Evolutionary conservation across 441 rosid genomes (phyloP).

Genomic region (Pelargonium fulgidum): DNA sequence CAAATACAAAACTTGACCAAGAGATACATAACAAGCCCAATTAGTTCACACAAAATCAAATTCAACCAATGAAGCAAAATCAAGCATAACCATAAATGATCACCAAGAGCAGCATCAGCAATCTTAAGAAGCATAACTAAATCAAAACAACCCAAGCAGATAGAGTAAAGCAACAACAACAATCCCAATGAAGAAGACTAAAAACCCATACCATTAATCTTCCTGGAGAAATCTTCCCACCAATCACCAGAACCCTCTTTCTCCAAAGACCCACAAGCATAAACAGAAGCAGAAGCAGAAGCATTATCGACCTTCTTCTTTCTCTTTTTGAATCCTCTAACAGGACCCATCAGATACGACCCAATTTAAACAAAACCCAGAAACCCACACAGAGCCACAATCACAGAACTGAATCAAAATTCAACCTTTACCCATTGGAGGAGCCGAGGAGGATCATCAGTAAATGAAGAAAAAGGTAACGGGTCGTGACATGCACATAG

Average conservation of each 20-base stretch:
- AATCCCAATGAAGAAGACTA: too few species aligned
- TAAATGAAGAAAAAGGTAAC: slow-evolving; percentile 20
- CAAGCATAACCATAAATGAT: slow-evolving; percentile 19
- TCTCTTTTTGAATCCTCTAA: slow-evolving; percentile 42
- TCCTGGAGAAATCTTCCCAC: slow-evolving; percentile 47
- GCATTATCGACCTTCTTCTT: slow-evolving; percentile 35
- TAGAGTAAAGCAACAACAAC: slow-evolving; percentile 17
- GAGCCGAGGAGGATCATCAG: slow-evolving; percentile 21
- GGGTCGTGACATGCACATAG: slow-evolving; percentile 31
- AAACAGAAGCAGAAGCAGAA: slow-evolving; percentile 17
- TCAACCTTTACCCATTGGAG: slow-evolving; percentile 32
- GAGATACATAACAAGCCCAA: slow-evolving; percentile 17
- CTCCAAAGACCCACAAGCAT: slow-evolving; percentile 38
- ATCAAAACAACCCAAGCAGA: not conserved
- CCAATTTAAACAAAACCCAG: slow-evolving; percentile 31
- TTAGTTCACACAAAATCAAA: slow-evolving; percentile 17
- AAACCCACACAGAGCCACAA: slow-evolving; percentile 21
- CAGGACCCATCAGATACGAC: slow-evolving; percentile 42
- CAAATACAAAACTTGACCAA: slow-evolving; percentile 5
- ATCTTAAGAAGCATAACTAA: not conserved
- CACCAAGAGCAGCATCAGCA: slow-evolving; percentile 21
- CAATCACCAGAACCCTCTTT: slow-evolving; percentile 44
- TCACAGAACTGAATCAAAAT: slow-evolving; percentile 21
- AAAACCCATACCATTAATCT: slow-evolving; percentile 36
- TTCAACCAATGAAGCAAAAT: slow-evolving; percentile 8